phyloP scores from a whole-genome alignment of 768 basidiomycete species.

The Rickenella mellea region DNA sequence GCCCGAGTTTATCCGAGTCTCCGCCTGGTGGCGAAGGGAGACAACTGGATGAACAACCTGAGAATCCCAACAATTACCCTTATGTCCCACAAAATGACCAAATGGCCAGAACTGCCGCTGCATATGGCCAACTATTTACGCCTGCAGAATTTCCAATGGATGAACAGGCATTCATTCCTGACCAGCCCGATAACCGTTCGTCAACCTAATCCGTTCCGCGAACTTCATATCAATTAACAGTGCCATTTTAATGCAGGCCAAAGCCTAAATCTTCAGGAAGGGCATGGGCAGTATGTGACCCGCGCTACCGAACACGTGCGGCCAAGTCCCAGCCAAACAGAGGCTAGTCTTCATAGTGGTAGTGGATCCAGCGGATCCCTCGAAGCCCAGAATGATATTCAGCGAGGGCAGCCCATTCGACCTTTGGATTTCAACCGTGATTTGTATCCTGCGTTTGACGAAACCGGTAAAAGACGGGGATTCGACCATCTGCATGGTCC shows the following conservation, averaged over 20 bases:
- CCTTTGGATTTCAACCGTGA: conserved; percentile 1
- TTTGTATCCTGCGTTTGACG: not conserved
- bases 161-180: no score
- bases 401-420: not conserved
- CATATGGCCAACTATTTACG: no score
- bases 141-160: no score
- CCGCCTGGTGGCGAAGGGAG: no score
- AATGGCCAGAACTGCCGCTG: no score
- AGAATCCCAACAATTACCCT: no score
- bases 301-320: not conserved
- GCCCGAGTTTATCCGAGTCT: no score
- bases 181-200: no score
- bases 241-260: not conserved
- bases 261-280: not conserved
- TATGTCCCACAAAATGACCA: no score
- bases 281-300: not conserved
- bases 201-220: no score
- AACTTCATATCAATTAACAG: no score
- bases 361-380: not conserved
- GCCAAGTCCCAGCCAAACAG: not conserved
- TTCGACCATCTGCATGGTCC: not conserved
- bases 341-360: not conserved
- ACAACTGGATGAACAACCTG: no score
- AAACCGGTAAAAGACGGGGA: not conserved
- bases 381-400: not conserved